Base-by-base conservation (phyloP, 2,329 filamentous ascomycete species). In the Didymella pomorum region DNA sequence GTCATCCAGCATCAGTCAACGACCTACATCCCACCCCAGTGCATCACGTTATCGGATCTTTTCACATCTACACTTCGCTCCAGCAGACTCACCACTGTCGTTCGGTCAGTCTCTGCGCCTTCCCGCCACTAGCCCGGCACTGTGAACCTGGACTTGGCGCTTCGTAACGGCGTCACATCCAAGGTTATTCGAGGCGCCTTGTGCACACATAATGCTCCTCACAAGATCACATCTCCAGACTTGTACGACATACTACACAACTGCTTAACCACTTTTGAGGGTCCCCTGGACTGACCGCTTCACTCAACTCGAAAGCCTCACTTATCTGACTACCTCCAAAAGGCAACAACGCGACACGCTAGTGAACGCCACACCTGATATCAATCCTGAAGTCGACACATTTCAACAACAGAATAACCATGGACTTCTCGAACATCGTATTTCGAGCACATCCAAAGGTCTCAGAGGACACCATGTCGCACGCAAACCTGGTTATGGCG, bases 401-500 rank as follows among this genome's bases (percentile, higher is more conserved):
- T 42, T 42, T 25, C 41, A 5, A 57, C 37, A 14, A 25, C 29
- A 16, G 29, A 46, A 52, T 33, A 49, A 60, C 7, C 35, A 75
- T 75, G 72, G 69, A 74, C 43, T 74, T 75, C 56, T 73, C 72
- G 12, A 71, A 61, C 49, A 66, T 60, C 58, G 68, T 64, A 33
- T 74, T 74, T 53, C 63, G 60, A 14, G 28, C 52, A 31, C 56
- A 58, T 28, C 52, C 52, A 18, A 67, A 67, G 48, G 60, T 74
- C 29, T 76, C 73, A 26, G 57, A 66, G 41, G 72, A 75, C 52
- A 71, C 68, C 9, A 74, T 76, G 65, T 68, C 70, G 39, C 72
- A 76, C 47, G 61, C 71, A 20, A 69, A 74, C 42, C 52, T 72
- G 21, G 69, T 76, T 7, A 72, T 73, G 66, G 64, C 71, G 18